A percentile compares a stretch with the other conserved stretches of the same genome.
phyloP scores from a whole-genome alignment of 2,329 filamentous ascomycete species.

The Verticillium zaregamsianum region DNA sequence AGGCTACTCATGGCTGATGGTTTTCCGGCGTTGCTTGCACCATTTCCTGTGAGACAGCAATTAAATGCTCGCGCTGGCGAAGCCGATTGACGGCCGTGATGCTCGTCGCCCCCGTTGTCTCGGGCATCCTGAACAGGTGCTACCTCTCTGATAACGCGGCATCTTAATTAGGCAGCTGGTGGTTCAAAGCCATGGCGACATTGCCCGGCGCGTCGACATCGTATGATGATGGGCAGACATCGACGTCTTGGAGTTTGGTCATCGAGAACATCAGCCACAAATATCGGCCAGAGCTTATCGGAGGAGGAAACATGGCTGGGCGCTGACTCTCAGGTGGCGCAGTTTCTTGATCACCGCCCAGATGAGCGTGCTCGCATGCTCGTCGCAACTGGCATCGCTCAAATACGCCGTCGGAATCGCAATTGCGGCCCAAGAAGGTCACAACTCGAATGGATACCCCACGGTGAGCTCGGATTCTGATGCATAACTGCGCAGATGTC shows the following conservation, averaged over 20 bases:
- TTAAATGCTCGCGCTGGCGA: neutral
- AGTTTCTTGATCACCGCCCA: too few relatives aligned
- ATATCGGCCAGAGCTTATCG: too few relatives aligned
- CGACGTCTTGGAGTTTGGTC: neutral
- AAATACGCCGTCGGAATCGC: too few relatives aligned
- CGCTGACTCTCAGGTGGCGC: neutral
- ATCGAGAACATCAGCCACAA: neutral
- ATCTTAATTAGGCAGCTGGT: neutral
- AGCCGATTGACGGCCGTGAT: neutral
- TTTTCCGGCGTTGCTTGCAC: too few relatives aligned
- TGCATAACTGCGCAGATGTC: too few relatives aligned
- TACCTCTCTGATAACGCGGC: neutral
- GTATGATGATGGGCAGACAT: neutral
- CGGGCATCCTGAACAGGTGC: neutral
- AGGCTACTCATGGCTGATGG: neutral
- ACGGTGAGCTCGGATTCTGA: too few relatives aligned
- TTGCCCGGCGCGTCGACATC: neutral
- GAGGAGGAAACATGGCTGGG: neutral
- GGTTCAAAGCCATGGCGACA: neutral
- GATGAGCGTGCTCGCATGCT: too few relatives aligned
- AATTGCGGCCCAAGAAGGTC: too few relatives aligned
- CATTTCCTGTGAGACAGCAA: neutral
- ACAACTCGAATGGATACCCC: too few relatives aligned
- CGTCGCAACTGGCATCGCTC: too few relatives aligned
- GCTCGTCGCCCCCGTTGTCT: neutral